Conservation (phyloP, 169 alveolate species). For the Theileria equi region DNA sequence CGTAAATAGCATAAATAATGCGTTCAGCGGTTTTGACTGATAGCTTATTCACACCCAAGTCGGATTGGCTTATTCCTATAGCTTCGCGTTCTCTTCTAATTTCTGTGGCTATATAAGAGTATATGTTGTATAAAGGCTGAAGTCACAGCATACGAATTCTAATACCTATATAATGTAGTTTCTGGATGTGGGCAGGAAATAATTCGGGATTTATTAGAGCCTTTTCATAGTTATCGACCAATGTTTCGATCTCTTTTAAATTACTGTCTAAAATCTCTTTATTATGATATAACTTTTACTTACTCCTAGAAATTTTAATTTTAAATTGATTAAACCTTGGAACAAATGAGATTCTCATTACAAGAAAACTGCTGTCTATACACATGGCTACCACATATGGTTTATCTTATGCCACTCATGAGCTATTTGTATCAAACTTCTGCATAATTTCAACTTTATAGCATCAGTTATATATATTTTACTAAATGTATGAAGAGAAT, state of each 20-base stretch:
- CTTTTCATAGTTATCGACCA: slow-evolving; percentile 11
- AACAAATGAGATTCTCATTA: neutral
- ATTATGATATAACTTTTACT: neutral
- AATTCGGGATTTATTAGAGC: slow-evolving; percentile 30
- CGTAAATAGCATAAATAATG: slow-evolving; percentile 45
- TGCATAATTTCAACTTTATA: neutral
- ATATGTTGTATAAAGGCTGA: neutral
- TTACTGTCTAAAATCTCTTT: neutral
- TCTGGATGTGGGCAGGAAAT: slow-evolving; percentile 48
- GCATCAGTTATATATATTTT: neutral
- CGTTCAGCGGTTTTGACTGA: slow-evolving; percentile 38
- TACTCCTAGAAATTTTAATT: neutral
- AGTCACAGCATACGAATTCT: neutral
- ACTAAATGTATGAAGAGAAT: slow-evolving; percentile 3
- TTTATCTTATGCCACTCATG: too few species aligned
- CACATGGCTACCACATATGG: neutral
- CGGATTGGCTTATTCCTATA: slow-evolving; percentile 26
- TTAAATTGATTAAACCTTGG: neutral
- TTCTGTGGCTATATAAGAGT: slow-evolving; percentile 12
- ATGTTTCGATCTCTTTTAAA: slow-evolving; percentile 25
- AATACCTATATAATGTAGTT: slow-evolving; percentile 45
- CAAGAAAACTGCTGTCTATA: neutral
- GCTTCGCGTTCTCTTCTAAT: slow-evolving; percentile 27
- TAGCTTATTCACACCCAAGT: neutral
- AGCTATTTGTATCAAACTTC: too few species aligned